A percentile compares a stretch with the other conserved stretches of the same genome.
Conservation (phyloP, 768 basidiomycete species). For the Dendrothele bispora region DNA sequence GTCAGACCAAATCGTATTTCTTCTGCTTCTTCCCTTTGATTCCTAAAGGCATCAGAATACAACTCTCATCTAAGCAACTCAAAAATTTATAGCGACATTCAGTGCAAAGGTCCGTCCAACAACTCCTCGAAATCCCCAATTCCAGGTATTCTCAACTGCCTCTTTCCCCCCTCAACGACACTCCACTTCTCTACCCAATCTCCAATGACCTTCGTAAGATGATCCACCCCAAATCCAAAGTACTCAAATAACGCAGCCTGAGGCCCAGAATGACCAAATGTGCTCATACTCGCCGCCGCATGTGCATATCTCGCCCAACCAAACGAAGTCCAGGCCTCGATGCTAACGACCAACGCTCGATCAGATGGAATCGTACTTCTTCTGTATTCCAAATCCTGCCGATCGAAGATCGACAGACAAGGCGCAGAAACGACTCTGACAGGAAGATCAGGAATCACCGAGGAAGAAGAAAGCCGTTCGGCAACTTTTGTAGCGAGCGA, state of each 20-base stretch:
- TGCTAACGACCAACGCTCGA: conserved; percentile 9
- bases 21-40: too few relatives aligned
- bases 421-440: conserved; percentile 16
- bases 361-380: not conserved
- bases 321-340: conserved; percentile 10
- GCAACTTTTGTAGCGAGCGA: conserved; percentile 4
- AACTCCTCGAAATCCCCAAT: conserved; percentile 17
- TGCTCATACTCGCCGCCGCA: conserved; percentile 12
- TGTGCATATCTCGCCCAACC: conserved; percentile 14
- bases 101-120: conserved; percentile 9
- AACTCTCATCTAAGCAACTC: too few relatives aligned
- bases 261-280: conserved; percentile 10
- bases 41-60: too few relatives aligned
- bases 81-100: too few relatives aligned
- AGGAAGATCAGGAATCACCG: not conserved
- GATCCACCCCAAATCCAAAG: conserved; percentile 13
- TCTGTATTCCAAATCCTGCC: conserved; percentile 10
- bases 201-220: conserved; percentile 9
- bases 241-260: conserved; percentile 10
- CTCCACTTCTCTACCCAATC: conserved; percentile 5
- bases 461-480: conserved; percentile 1
- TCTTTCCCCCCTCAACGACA: conserved; percentile 7
- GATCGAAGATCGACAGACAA: conserved; percentile 8
- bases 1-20: too few relatives aligned
- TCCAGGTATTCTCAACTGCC: conserved; percentile 7